These are phyloP conservation scores for Beauveria medogensis DNA, from an alignment of 2,329 filamentous ascomycete species.

Conservation along the genomic window DNA sequence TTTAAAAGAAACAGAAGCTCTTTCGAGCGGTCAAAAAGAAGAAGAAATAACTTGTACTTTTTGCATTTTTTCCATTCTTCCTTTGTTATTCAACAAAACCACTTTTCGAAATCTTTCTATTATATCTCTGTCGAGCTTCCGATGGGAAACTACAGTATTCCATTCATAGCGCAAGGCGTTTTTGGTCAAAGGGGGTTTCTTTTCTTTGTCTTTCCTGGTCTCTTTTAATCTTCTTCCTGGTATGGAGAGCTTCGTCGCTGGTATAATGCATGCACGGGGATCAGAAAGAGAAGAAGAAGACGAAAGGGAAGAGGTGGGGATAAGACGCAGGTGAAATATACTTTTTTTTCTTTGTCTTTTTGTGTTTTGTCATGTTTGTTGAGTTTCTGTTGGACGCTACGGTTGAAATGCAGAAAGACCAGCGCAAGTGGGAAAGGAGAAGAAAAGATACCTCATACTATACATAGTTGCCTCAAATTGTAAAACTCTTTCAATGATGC, in stretches of 20 bases:
- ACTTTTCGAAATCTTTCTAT: constrained; percentile 7
- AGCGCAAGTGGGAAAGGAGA: constrained; percentile 17
- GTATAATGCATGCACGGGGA: constrained; percentile 25
- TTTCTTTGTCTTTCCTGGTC: constrained; percentile 25
- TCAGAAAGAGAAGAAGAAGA: not conserved
- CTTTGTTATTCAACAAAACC: constrained; percentile 17
- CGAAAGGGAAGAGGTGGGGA: constrained; percentile 14
- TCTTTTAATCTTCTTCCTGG: constrained; percentile 15
- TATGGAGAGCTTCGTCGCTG: constrained; percentile 14
- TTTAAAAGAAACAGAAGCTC: constrained; percentile 35
- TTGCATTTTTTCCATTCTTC: constrained; percentile 21
- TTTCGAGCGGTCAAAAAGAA: constrained; percentile 11
- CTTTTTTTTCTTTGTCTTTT: constrained; percentile 6
- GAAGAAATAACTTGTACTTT: constrained; percentile 10
- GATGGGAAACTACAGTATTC: constrained; percentile 13
- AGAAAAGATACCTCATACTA: constrained; percentile 15
- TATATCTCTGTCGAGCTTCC: constrained; percentile 11
- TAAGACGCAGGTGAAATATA: constrained; percentile 7
- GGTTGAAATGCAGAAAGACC: constrained; percentile 20
- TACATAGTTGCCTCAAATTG: constrained; percentile 28
- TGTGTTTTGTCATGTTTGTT: not conserved
- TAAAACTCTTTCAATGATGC: constrained; percentile 18
- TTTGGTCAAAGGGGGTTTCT: constrained; percentile 38
- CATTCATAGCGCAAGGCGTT: constrained; percentile 48
- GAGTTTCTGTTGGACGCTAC: constrained; percentile 8